Conservation (phyloP, 495 filamentous ascomycete species). For the Penicillium cataractarum region DNA sequence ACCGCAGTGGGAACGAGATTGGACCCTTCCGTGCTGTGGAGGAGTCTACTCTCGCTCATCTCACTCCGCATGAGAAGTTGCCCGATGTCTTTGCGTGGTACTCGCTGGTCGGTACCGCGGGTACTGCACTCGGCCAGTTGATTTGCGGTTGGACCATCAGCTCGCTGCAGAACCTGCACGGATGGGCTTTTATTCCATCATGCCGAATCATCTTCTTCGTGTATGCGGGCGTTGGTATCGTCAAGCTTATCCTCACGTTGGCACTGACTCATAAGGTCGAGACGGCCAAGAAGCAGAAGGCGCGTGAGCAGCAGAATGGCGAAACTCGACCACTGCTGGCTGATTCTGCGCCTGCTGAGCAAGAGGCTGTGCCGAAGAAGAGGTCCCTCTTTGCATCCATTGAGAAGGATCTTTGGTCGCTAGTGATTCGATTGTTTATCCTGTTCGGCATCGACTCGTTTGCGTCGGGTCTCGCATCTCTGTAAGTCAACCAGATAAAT, state of each 20-base stretch:
- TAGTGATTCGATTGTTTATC: conserved; percentile 72
- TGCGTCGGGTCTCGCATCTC: conserved; percentile 74
- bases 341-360: conserved; percentile 21
- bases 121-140: conserved; percentile 66
- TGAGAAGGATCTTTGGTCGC: conserved; percentile 56
- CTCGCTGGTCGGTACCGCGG: conserved; percentile 65
- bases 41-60: conserved; percentile 77
- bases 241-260: conserved; percentile 67
- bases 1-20: conserved; percentile 70
- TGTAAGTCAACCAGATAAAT: conserved; percentile 44
- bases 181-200: conserved; percentile 59
- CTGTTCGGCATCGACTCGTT: conserved; percentile 79
- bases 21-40: conserved; percentile 86
- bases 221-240: conserved; percentile 66
- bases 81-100: conserved; percentile 87
- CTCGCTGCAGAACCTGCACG: conserved; percentile 47
- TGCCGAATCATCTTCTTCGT: conserved; percentile 72
- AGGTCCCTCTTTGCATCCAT: conserved; percentile 52
- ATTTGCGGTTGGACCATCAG: conserved; percentile 67
- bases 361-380: conserved; percentile 24
- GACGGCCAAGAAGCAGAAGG: conserved; percentile 37
- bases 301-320: conserved; percentile 23
- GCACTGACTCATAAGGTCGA: conserved; percentile 65
- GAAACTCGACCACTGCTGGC: conserved; percentile 55
- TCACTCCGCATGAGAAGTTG: conserved; percentile 61